Percentiles rank a stretch among this genome's conserved stretches.
Evolutionary conservation across 805 yeast genomes (phyloP).

Genomic region (Kockiozyma suomiensis): DNA sequence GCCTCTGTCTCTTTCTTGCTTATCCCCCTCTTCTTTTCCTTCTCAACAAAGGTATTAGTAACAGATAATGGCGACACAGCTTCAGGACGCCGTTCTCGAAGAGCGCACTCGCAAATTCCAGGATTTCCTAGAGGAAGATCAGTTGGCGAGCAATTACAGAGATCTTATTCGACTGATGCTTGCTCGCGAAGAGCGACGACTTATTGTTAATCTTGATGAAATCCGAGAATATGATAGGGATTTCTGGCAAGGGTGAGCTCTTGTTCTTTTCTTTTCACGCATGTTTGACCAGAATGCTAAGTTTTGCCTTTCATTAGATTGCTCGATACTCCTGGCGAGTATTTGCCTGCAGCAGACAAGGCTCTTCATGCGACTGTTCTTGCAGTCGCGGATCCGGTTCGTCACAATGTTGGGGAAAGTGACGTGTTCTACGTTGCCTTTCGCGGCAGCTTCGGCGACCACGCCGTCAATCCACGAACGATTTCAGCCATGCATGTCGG

Average conservation of each 20-base stretch:
- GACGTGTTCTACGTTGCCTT: conserved; percentile 75
- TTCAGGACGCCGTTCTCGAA: conserved; percentile 18
- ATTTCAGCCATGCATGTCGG: conserved; percentile 76
- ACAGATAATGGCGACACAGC: conserved; percentile 2
- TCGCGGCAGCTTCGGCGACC: conserved; percentile 89
- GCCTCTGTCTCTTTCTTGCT: not conserved
- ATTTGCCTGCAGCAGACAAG: conserved; percentile 82
- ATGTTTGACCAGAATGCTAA: not conserved
- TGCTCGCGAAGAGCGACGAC: conserved; percentile 62
- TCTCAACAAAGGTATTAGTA: not conserved
- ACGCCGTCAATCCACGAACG: conserved; percentile 84
- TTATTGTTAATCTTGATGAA: conserved; percentile 81
- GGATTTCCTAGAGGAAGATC: conserved; percentile 70
- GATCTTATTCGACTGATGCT: conserved; percentile 75
- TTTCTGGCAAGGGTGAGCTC: conserved; percentile 66
- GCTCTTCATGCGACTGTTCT: conserved; percentile 80
- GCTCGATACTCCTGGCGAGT: conserved; percentile 77
- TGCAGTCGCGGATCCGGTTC: conserved; percentile 66
- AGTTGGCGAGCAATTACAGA: conserved; percentile 61
- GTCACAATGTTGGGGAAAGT: conserved; percentile 56
- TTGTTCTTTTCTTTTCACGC: too few relatives aligned
- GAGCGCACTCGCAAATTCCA: conserved; percentile 88
- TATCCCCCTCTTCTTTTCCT: not conserved
- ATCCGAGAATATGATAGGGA: conserved; percentile 78
- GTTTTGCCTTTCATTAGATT: conserved; percentile 40